phyloP scores from a whole-genome alignment of 2,329 filamentous ascomycete genomes.

The Ophioceras dolichostomum region DNA sequence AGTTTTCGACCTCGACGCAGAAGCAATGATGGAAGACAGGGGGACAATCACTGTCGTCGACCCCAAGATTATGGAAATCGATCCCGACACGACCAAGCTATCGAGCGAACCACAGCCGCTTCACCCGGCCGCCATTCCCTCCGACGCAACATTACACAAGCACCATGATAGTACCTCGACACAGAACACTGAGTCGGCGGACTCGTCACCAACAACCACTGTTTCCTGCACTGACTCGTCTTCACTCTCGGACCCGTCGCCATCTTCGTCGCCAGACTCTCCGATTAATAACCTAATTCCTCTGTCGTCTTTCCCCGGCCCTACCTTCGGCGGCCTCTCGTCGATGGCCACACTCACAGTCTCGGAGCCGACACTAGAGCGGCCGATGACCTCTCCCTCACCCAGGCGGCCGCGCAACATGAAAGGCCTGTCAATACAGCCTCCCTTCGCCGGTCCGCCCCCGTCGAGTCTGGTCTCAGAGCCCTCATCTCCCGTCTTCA shows the following conservation, averaged over 20 bases:
- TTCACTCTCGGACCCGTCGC: slow-evolving; percentile 78
- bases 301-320: slow-evolving; percentile 54
- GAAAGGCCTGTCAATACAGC: slow-evolving; percentile 73
- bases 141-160: slow-evolving; percentile 48
- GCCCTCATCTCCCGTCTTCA: slow-evolving; percentile 63
- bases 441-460: slow-evolving; percentile 35
- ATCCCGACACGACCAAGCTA: slow-evolving; percentile 23
- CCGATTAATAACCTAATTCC: slow-evolving; percentile 58
- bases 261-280: slow-evolving; percentile 80
- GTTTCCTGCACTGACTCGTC: slow-evolving; percentile 88
- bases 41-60: slow-evolving; percentile 42
- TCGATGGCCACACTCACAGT: slow-evolving; percentile 35
- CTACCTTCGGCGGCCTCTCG: slow-evolving; percentile 37
- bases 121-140: slow-evolving; percentile 25
- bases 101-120: slow-evolving; percentile 21
- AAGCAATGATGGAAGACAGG: slow-evolving; percentile 38
- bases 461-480: slow-evolving; percentile 44
- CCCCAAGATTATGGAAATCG: slow-evolving; percentile 37
- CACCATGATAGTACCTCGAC: slow-evolving; percentile 70
- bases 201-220: slow-evolving; percentile 91
- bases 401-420: slow-evolving; percentile 68
- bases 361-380: slow-evolving; percentile 28
- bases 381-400: slow-evolving; percentile 56
- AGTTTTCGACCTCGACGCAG: slow-evolving; percentile 55
- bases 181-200: slow-evolving; percentile 69